phyloP scores from a whole-genome alignment of 1,284 basidiomycete genomes.

The Austropuccinia psidii region DNA sequence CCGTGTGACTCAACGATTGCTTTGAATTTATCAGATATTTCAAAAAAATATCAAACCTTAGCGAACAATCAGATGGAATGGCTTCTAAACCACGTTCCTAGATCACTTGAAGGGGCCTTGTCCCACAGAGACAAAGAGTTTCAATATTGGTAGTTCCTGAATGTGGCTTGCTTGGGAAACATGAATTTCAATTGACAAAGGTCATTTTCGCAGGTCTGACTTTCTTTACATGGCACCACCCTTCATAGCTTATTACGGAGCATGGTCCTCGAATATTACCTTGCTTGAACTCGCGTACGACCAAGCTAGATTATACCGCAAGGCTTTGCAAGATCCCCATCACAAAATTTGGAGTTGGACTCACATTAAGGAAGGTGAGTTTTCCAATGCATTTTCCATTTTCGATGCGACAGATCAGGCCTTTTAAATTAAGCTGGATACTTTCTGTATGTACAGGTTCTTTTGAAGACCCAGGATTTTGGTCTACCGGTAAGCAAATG shows the following conservation, averaged over 20 bases:
- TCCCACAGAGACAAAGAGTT: conserved; percentile 63
- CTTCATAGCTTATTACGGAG: conserved; percentile 82
- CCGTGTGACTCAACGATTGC: no score
- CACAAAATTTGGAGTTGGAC: conserved; percentile 4
- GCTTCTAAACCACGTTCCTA: conserved; percentile 59
- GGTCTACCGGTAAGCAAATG: conserved; percentile 58
- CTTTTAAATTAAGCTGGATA: no score
- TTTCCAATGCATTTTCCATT: no score
- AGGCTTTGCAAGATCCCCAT: conserved; percentile 45
- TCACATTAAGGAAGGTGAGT: conserved; percentile 50
- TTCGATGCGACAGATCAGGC: no score
- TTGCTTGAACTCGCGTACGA: conserved; percentile 64
- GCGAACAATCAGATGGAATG: conserved; percentile 65
- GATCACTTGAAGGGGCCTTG: conserved; percentile 61
- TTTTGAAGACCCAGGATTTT: conserved; percentile 51
- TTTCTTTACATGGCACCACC: conserved; percentile 84
- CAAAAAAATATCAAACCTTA: conserved; percentile 58
- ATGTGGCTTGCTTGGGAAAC: neutral
- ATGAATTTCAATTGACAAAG: neutral
- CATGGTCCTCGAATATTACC: conserved; percentile 59
- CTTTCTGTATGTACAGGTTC: no score
- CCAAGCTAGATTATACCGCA: conserved; percentile 70
- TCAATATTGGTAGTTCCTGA: conserved; percentile 51
- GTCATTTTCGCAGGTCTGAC: conserved; percentile 58
- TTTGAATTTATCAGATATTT: conserved; percentile 46